Base-by-base conservation (phyloP, 2,329 filamentous ascomycete species). In the Colletotrichum tabaci region DNA sequence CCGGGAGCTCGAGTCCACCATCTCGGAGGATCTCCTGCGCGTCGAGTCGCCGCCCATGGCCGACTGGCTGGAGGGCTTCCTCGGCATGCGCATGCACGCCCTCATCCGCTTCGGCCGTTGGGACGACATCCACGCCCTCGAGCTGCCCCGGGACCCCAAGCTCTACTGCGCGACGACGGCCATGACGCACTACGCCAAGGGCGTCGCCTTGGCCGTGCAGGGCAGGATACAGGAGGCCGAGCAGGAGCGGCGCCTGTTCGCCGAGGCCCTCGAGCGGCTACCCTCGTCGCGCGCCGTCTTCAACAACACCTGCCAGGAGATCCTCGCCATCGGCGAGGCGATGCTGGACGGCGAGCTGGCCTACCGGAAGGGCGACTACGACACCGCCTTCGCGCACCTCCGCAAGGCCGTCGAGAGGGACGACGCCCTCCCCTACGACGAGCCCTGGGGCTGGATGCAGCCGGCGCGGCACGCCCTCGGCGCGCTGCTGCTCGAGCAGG, bases 381-480 rank as follows among this genome's bases (percentile, higher is more conserved):
- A 89, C 0, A 58, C 77, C 0, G 92, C 92, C 0, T 94, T 93
- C 76, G 76, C 81, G 3, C 84, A 88, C 62, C 82, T 95, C 3
- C 85, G 87, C 1, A 83, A 82, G 13, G 87, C 91, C 0, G 89
- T 93, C 26, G 77, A 81, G 1, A 84, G 88, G 2, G 91, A 93
- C 73, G 91, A 93, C 75, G 80, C 79, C 0, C 84, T 94, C 38
- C 89, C 89, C 0, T 94, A 93, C 72, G 90, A 92, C 60, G 93
- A 95, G 77, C 93, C 93, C 0, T 94, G 92, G 92, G 91, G 91
- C 0, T 94, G 92, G 92, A 94, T 94, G 92, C 91, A 93, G 77
- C 92, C 92, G 0, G 88, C 89, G 0, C 84, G 92, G 3, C 92
- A 94, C 78, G 92, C 92, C 0, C 91, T 91, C 61, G 92, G 90